Evolutionary conservation across 2,329 filamentous ascomycete species (phyloP), one percentile per base, ranked within the genome.

Genomic region (Monosporascus sp.): DNA sequence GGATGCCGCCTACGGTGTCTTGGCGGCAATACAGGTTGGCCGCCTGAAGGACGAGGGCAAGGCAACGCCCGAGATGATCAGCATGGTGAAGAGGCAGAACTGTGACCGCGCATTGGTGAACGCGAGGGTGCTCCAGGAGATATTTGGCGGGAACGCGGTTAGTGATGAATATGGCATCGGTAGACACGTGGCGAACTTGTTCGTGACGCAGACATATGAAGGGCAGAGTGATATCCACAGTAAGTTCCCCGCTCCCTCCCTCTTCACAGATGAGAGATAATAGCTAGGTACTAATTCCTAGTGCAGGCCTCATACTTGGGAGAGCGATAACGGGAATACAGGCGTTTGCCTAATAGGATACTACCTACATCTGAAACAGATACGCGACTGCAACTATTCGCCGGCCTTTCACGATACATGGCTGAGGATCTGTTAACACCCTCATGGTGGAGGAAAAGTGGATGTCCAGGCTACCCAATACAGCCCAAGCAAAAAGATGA

Each of bases 161-260:
- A 96, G 91, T 66, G 94, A 99, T 65, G 94, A 99, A 75, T 99
- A 97, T 67, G 85, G 86, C 57, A 97, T 99, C 66, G 94, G 91
- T 17, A 84, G 94, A 59, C 94, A 97, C 75, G 94, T 97, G 55
- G 87, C 93, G 53, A 99, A 99, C 71, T 72, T 99, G 59, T 99
- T 95, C 71, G 94, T 99, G 51, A 95, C 93, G 52, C 93, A 97
- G 76, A 97, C 93, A 2, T 99, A 99, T 64, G 94, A 99, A 75
- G 94, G 94, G 22, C 94, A 97, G 74, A 97, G 92, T 68, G 94
- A 97, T 73, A 97, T 97, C 69, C 94, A 97, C 72, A 84, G 91
- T 93, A 75, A 81, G 88, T 83, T 52, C 34, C 36, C 7, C 37
- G 48, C 58, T 16, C 14, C 46, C 14, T 40, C 17, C 17, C 24